Evolutionary conservation across 805 yeast genomes (phyloP).

Genomic region (Candida insectorum): DNA sequence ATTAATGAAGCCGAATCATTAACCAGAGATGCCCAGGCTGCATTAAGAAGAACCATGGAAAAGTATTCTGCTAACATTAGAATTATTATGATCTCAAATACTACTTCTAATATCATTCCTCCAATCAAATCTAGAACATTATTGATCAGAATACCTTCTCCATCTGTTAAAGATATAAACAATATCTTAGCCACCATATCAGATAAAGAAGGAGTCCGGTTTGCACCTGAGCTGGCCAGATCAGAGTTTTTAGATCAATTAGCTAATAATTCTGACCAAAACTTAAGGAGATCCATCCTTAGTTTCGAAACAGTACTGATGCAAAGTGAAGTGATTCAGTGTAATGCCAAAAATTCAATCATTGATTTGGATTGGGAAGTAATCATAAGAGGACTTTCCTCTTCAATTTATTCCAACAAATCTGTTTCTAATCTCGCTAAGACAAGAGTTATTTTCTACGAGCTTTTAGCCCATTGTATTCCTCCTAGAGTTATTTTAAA

Average conservation of each 20-base stretch:
- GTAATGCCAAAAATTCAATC: slow-evolving; percentile 38
- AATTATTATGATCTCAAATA: slow-evolving; percentile 77
- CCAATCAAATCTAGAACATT: slow-evolving; percentile 94
- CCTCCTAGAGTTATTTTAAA: slow-evolving; percentile 83
- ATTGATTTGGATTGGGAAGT: slow-evolving; percentile 86
- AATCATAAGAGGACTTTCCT: slow-evolving; percentile 68
- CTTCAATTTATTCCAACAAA: slow-evolving; percentile 55
- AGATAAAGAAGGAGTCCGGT: slow-evolving; percentile 47
- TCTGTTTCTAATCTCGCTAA: slow-evolving; percentile 60
- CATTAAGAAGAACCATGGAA: slow-evolving; percentile 93
- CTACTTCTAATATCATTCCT: slow-evolving; percentile 86
- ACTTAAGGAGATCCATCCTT: slow-evolving; percentile 73
- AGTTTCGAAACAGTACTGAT: slow-evolving; percentile 79
- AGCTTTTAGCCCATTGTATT: slow-evolving; percentile 86
- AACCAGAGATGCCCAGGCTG: slow-evolving; percentile 93
- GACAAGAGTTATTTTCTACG: slow-evolving; percentile 70
- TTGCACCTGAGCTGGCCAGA: slow-evolving; percentile 32
- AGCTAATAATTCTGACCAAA: slow-evolving; percentile 58
- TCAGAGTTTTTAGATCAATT: slow-evolving; percentile 46
- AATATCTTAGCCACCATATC: slow-evolving; percentile 55
- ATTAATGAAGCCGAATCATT: slow-evolving; percentile 90
- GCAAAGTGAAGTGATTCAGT: slow-evolving; percentile 53
- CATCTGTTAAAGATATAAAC: slow-evolving; percentile 57
- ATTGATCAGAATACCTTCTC: slow-evolving; percentile 84
- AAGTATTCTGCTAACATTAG: slow-evolving; percentile 87